phyloP scores from a whole-genome alignment of 257 asterid species.

The Handroanthus guayacan region DNA sequence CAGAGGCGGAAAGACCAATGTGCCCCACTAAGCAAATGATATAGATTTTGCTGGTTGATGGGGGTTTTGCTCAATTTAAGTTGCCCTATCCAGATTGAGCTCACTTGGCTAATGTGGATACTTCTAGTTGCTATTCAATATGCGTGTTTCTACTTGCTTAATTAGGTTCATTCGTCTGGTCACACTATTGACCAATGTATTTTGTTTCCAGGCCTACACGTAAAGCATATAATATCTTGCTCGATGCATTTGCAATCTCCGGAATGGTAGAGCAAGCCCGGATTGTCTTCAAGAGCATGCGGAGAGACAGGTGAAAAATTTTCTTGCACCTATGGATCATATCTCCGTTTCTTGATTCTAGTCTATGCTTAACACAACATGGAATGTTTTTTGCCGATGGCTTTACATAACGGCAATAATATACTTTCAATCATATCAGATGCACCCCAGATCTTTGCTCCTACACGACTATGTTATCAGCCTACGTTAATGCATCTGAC shows the following conservation, averaged over 20 bases:
- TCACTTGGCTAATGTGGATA: too few relatives aligned
- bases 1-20: too few relatives aligned
- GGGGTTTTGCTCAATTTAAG: too few relatives aligned
- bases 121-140: not conserved
- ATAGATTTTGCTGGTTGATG: too few relatives aligned
- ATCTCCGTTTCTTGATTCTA: not conserved
- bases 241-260: slow-evolving; percentile 96
- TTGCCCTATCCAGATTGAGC: too few relatives aligned
- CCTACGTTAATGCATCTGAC: slow-evolving; percentile 84
- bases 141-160: not conserved
- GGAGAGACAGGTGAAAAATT: slow-evolving; percentile 77
- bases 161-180: not conserved
- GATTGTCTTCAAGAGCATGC: slow-evolving; percentile 93
- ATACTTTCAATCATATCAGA: slow-evolving; percentile 34
- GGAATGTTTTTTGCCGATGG: not conserved
- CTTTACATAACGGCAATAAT: not conserved
- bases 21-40: too few relatives aligned
- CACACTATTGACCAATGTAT: slow-evolving; percentile 13
- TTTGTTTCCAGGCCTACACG: slow-evolving; percentile 78
- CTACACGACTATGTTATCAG: slow-evolving; percentile 89
- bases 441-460: slow-evolving; percentile 90
- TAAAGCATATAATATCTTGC: slow-evolving; percentile 92
- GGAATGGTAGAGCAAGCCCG: slow-evolving; percentile 98
- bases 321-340: not conserved
- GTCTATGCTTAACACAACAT: slow-evolving; percentile 9